These are phyloP conservation scores for Phylloporus gajari DNA, from an alignment of 1,284 basidiomycete species.

Conservation along the genomic window DNA sequence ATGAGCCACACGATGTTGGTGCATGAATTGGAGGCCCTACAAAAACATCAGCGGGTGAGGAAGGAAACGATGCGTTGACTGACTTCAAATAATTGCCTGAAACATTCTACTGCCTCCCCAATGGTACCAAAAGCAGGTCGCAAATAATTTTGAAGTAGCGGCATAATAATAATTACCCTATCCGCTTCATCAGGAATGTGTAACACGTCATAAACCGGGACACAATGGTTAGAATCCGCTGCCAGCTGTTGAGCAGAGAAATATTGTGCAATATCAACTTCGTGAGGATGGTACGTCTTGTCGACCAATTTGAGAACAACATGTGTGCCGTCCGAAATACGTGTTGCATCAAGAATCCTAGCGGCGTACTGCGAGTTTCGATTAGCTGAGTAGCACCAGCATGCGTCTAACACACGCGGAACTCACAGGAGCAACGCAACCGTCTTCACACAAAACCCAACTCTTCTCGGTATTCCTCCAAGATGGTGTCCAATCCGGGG, in stretches of 20 bases:
- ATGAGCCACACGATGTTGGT: conserved; percentile 36
- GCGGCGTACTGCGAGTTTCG: conserved; percentile 16
- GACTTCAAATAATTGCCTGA: conserved; percentile 50
- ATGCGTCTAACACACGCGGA: background rate
- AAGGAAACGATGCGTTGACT: conserved; percentile 15
- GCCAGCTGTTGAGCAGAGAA: conserved; percentile 23
- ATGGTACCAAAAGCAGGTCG: conserved; percentile 41
- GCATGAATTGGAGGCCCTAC: conserved; percentile 37
- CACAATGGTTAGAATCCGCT: conserved; percentile 23
- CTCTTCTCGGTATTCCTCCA: conserved; percentile 38
- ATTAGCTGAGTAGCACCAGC: too few species aligned
- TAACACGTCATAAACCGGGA: conserved; percentile 28
- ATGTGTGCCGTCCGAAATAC: conserved; percentile 39
- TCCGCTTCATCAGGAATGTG: background rate
- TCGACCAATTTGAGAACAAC: conserved; percentile 47
- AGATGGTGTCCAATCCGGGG: conserved; percentile 50
- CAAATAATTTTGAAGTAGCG: conserved; percentile 34
- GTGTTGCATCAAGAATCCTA: conserved; percentile 45
- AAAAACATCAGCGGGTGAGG: background rate
- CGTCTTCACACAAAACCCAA: conserved; percentile 38
- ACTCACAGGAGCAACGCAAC: conserved; percentile 12
- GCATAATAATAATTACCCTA: conserved; percentile 29
- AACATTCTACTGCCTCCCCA: conserved; percentile 47
- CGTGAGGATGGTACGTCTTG: conserved; percentile 27
- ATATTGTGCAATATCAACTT: conserved; percentile 37